Evolutionary conservation across 2,329 filamentous ascomycete species (phyloP).

Genomic region (Scleromitrula shiraiana): DNA sequence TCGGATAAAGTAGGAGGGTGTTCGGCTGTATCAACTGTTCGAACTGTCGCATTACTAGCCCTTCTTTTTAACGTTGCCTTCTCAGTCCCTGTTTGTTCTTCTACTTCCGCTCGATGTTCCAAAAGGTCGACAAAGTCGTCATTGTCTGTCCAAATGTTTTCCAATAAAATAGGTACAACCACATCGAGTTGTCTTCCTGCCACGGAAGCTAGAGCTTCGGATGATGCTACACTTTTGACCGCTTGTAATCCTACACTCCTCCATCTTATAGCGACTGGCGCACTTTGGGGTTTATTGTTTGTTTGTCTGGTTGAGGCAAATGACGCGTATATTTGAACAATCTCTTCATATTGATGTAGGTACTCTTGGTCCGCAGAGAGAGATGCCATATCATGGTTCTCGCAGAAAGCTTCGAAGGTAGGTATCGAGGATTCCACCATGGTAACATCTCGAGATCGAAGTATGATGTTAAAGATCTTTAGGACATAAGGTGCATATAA

Average conservation of each 20-base stretch:
- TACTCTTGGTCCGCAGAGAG: constrained; percentile 82
- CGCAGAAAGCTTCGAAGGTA: constrained; percentile 82
- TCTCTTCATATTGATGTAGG: constrained; percentile 70
- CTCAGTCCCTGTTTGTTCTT: constrained; percentile 62
- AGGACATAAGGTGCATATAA: constrained; percentile 82
- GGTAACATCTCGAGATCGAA: constrained; percentile 79
- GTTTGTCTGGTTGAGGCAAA: constrained; percentile 61
- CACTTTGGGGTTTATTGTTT: constrained; percentile 50
- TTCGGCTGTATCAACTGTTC: constrained; percentile 58
- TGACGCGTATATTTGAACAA: constrained; percentile 70
- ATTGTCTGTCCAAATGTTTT: constrained; percentile 74
- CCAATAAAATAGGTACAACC: constrained; percentile 76
- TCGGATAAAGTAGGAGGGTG: constrained; percentile 68
- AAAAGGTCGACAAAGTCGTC: constrained; percentile 63
- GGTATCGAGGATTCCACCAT: constrained; percentile 86
- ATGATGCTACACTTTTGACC: constrained; percentile 71
- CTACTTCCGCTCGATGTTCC: constrained; percentile 55
- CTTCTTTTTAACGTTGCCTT: constrained; percentile 53
- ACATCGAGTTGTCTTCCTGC: constrained; percentile 68
- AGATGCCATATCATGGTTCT: constrained; percentile 76
- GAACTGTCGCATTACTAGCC: constrained; percentile 71
- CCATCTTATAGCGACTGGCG: constrained; percentile 72
- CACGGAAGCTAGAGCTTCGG: constrained; percentile 69
- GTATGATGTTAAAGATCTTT: constrained; percentile 73
- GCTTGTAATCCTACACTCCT: constrained; percentile 66